phyloP scores from a whole-genome alignment of 2,329 filamentous ascomycete genomes.

The Monosporascus sp. region DNA sequence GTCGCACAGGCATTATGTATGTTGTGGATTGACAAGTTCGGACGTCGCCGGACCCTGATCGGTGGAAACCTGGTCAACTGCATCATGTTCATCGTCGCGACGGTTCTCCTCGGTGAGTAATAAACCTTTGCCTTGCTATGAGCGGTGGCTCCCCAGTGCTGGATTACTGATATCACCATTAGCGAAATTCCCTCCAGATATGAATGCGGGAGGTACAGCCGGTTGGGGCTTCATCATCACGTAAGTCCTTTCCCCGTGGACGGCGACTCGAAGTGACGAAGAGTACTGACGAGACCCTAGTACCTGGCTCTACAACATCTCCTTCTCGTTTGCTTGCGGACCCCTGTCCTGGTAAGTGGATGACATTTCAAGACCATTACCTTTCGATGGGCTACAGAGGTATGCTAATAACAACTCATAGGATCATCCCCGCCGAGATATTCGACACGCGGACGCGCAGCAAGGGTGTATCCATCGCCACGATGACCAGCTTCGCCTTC shows the following conservation, averaged over 20 bases:
- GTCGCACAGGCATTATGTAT: constrained; percentile 66
- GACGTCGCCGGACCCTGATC: constrained; percentile 69
- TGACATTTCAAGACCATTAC: background rate
- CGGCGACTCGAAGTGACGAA: background rate
- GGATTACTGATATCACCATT: constrained; percentile 4
- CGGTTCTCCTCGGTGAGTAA: constrained; percentile 36
- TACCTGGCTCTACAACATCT: constrained; percentile 79
- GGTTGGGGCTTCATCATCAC: constrained; percentile 70
- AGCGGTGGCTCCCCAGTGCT: background rate
- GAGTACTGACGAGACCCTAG: constrained; percentile 24
- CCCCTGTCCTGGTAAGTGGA: constrained; percentile 45
- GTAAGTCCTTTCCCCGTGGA: constrained; percentile 13
- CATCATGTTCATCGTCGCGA: constrained; percentile 66
- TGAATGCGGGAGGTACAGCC: constrained; percentile 46
- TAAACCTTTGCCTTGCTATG: background rate
- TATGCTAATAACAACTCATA: constrained; percentile 7
- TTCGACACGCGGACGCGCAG: constrained; percentile 72
- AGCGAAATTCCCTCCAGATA: constrained; percentile 54
- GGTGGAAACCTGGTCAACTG: constrained; percentile 66
- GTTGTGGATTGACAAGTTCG: constrained; percentile 61
- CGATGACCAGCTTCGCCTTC: constrained; percentile 67
- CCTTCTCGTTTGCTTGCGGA: constrained; percentile 65
- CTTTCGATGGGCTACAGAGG: constrained; percentile 28
- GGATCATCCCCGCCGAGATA: constrained; percentile 63
- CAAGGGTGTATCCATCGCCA: constrained; percentile 70